Percentiles rank a stretch among this genome's conserved stretches.
These are phyloP conservation scores for Cystoderma amianthinum DNA, from an alignment of 768 basidiomycete species.

Conservation along the genomic window DNA sequence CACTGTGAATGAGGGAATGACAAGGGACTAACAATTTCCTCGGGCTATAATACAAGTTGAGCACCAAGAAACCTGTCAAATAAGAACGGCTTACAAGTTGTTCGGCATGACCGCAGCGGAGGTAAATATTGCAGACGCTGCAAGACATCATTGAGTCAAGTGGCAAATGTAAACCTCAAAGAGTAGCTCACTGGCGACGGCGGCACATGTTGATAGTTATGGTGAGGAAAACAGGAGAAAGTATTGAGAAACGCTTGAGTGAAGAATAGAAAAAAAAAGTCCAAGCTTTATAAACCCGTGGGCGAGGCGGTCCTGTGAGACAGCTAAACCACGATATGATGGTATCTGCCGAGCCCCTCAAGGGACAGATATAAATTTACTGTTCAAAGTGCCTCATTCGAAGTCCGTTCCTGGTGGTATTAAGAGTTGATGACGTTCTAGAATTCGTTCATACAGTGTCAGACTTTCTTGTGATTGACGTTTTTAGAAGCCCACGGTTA, in stretches of 20 bases:
- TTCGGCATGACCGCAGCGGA: constrained; percentile 39
- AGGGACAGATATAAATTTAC: not conserved
- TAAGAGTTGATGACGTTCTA: constrained; percentile 9
- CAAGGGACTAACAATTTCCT: constrained; percentile 16
- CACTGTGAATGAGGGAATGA: constrained; percentile 2
- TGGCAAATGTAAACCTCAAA: not conserved
- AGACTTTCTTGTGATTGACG: constrained; percentile 1
- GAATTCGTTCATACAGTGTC: constrained; percentile 9
- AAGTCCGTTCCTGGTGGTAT: constrained; percentile 11
- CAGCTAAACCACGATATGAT: no score
- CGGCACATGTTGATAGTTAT: constrained; percentile 43
- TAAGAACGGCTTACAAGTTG: constrained; percentile 25
- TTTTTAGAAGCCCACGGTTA: not conserved
- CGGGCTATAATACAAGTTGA: constrained; percentile 14
- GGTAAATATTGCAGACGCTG: constrained; percentile 42
- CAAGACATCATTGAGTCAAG: constrained; percentile 1
- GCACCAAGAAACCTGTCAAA: not conserved
- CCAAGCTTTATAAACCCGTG: no score
- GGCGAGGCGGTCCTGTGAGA: not conserved
- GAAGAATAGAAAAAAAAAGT: no score
- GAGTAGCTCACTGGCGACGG: constrained; percentile 39
- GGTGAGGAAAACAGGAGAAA: no score
- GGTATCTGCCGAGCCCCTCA: not conserved
- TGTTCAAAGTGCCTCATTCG: not conserved
- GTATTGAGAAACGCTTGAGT: no score